Evolutionary conservation across 371 early-diverging fungal species (phyloP), one percentile per base, ranked within the genome.

Genomic region (Fennellomyces sp.): DNA sequence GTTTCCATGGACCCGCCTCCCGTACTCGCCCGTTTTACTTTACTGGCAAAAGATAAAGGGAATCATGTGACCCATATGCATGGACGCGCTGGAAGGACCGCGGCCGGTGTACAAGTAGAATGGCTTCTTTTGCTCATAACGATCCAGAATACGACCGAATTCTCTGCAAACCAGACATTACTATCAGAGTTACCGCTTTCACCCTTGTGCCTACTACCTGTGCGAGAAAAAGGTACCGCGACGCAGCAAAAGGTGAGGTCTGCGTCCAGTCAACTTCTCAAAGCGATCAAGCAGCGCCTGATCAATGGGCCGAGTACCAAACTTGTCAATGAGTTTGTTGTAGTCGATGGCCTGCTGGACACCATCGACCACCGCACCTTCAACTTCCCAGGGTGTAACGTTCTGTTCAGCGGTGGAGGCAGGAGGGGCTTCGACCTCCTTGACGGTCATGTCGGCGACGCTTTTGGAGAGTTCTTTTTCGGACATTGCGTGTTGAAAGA

Each of bases 91-190:
- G 52, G 94, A 93, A 25, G 99, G 99, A 13, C 99, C 99, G 67
- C 99, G 94, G n/a, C 99, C 99, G 19, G 99, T 99, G 82, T 99
- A 99, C 53, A 99, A 80, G 75, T 89, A 99, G 81, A 99, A 98
- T 11, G 98, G 96, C 78, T 97, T 94, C 77, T 93, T 93, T 66
- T 94, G 88, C 78, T 96, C 96, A 73, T 84, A 88, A 36, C 91
- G 83, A 73, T 98, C 97, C 45, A 99, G 79, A 56, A 99, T 94
- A 51, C 77, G 70, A 42, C 67, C 83, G 65, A 99, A 84, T 62
- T 99, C 99, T 77, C 98, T 95, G 65, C 25, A 23, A 36, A 57
- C 2, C 15, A 50, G 12, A 26, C 48, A 47, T 21, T 15, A 23
- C 25, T 21, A 23, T 26, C 11, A 23, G 17, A 31, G 35, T 52